Base-by-base conservation (phyloP, 2,329 filamentous ascomycete species). In the Paraphaeosphaeria sporulosa region DNA sequence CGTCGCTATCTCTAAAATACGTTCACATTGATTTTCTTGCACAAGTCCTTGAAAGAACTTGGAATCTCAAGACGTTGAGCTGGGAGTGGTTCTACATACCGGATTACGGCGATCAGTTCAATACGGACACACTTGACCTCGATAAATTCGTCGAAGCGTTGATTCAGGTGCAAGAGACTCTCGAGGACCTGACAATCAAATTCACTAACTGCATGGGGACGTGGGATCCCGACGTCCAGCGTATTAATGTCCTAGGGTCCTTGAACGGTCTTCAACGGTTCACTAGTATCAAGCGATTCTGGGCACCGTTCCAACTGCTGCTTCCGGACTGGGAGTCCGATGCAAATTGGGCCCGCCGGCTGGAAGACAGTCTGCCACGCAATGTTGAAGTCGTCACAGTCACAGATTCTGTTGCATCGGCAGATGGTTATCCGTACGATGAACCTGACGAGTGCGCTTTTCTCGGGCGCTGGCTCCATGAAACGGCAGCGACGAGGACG, bases 311-410 rank as follows among this genome's bases (percentile, higher is more conserved):
- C 47, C 25, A 25, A 25, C 25, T 50, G 27, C 30, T 50, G 47
- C 47, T 50, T 27, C 47, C 47, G n/a, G 47, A 50, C 30, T 54
- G 36, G 36, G 38, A 54, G 6, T 21, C 13, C 25, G 34, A 36
- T 50, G 51, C 19, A 50, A 27, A 36, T 36, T 17, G 15, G 30
- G 30, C 27, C 30, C 30, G 47, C 42, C 51, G 51, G 40, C 36
- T 54, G 27, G 51, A 54, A 54, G 51, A 54, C 17, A 54, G 51
- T 34, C 17, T 54, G 38, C 51, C 51, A 43, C 51, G 23, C n/a
- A 54, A 54, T 21, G 51, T 54, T 54, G 51, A 54, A 36, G 42
- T 54, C 9, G 51, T 54, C 34, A 54, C 51, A 25, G 42, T 54
- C 36, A 54, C 51, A 25, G 36, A 54, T 36, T 36, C 34, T 10